Base-by-base conservation (phyloP, 257 asterid species). In the Cinchona pubescens region DNA sequence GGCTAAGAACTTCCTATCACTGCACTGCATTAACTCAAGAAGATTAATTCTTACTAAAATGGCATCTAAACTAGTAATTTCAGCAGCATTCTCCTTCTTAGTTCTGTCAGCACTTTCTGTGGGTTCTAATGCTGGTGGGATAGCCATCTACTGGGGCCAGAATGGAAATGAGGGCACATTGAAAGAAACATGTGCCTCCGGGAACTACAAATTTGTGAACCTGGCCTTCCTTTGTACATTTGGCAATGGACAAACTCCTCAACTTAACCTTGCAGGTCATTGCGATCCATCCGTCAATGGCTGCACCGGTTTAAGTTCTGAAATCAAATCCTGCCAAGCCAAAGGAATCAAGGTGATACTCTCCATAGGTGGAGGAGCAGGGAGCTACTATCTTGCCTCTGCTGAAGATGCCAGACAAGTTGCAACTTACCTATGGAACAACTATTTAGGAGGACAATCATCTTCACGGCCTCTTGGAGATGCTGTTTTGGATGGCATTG, bases 211-310 rank as follows among this genome's bases (percentile, higher is more conserved):
- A 3, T 80, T 55, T 14, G 85, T 82, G 18, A 84, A 82, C 79
- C 3, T 86, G 25, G 87, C 90, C 6, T 84, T 85, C 66, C 89
- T 83, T 6, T 40, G 84, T 25, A 71, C 82, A 0, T 83, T 85
- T 29, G 87, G 84, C 71, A 79, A 75, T 63, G 86, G 83, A 21
- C 80, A 82, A 59, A 73, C 82, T 27, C 85, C 82, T 16, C 64
- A 75, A 78, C 78, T 85, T 75, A 85, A 83, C 76, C 88, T 85
- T 16, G 86, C 86, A 1, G 84, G 89, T 14, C 89, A 87, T 66
- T 87, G 87, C 21, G 84, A 85, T 79, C 90, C 87, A 34, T 79
- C 83, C 43, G 69, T 73, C 23, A 79, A 75, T 38, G 86, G 85
- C 15, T 85, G 88, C 77, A 72, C 71, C 2, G 63, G 67, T 38